A percentile compares a stretch with the other conserved stretches of the same genome.
These are phyloP conservation scores for Gnomoniopsis smithogilvyi DNA, from an alignment of 2,329 filamentous ascomycete species.

Conservation along the genomic window DNA sequence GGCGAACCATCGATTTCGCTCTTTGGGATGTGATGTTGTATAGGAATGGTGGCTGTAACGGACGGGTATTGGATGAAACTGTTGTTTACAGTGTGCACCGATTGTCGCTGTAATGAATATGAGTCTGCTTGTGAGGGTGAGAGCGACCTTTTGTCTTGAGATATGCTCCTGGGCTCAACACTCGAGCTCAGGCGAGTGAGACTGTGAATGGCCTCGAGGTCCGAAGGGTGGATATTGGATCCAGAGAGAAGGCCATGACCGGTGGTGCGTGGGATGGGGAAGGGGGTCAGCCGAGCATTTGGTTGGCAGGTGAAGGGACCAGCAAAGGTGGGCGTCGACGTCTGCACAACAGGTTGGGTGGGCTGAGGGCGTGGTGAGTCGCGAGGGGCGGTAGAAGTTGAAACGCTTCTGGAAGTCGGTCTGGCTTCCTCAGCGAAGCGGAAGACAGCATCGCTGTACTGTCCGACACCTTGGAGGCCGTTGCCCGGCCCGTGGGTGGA, in stretches of 20 bases:
- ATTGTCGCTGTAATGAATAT: background rate
- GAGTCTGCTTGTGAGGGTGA: background rate
- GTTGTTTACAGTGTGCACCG: background rate
- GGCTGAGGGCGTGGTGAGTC: background rate
- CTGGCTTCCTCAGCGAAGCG: slow-evolving; percentile 4
- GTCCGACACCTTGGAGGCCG: slow-evolving; percentile 1
- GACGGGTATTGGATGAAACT: background rate
- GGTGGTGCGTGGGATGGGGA: background rate
- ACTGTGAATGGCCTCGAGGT: slow-evolving; percentile 12
- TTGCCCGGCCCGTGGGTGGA: slow-evolving; percentile 11
- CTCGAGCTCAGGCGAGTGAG: slow-evolving; percentile 17
- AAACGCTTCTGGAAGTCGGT: slow-evolving; percentile 2
- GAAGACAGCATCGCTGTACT: slow-evolving; percentile 14
- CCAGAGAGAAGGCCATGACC: background rate
- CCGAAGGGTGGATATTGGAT: background rate
- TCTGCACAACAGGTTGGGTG: background rate
- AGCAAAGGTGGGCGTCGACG: background rate
- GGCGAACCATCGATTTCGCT: background rate
- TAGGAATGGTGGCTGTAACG: background rate
- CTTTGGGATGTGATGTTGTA: background rate
- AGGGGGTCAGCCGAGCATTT: background rate
- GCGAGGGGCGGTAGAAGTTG: background rate
- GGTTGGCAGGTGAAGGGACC: background rate
- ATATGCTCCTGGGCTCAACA: slow-evolving; percentile 9
- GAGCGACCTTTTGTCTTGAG: slow-evolving; percentile 5